phyloP scores from a whole-genome alignment of 768 basidiomycete species.

The Naganishia kalamii region DNA sequence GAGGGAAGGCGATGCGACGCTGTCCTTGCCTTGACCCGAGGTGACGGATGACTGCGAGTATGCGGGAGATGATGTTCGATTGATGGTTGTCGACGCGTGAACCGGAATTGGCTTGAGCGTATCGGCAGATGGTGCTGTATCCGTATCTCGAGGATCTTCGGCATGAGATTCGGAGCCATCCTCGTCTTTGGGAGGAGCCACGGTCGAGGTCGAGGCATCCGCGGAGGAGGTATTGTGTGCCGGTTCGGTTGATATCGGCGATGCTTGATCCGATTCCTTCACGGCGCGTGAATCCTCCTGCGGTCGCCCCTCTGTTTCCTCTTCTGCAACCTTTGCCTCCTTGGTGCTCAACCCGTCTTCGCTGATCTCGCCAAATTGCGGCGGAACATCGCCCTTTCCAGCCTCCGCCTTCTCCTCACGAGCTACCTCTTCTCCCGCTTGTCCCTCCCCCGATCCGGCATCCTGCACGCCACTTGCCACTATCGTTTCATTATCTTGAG shows the following conservation, averaged over 20 bases:
- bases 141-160: neutral
- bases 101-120: neutral
- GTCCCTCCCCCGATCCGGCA: neutral
- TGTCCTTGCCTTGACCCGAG: constrained; percentile 4
- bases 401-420: neutral
- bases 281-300: neutral
- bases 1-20: constrained; percentile 33
- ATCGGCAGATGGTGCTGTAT: neutral
- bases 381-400: neutral
- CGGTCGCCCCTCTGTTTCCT: neutral
- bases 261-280: neutral
- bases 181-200: neutral
- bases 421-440: neutral
- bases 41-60: constrained; percentile 11
- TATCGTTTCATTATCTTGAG: neutral
- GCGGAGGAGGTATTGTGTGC: neutral
- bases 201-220: neutral
- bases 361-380: neutral
- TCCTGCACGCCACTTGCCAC: neutral
- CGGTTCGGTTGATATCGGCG: neutral
- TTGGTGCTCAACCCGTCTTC: neutral
- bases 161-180: neutral
- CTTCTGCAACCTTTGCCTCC: neutral
- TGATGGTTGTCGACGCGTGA: neutral
- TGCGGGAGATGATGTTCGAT: constrained; percentile 10